Base-by-base conservation (phyloP, 1,284 basidiomycete species). In the Ustanciosporium gigantosporum region DNA sequence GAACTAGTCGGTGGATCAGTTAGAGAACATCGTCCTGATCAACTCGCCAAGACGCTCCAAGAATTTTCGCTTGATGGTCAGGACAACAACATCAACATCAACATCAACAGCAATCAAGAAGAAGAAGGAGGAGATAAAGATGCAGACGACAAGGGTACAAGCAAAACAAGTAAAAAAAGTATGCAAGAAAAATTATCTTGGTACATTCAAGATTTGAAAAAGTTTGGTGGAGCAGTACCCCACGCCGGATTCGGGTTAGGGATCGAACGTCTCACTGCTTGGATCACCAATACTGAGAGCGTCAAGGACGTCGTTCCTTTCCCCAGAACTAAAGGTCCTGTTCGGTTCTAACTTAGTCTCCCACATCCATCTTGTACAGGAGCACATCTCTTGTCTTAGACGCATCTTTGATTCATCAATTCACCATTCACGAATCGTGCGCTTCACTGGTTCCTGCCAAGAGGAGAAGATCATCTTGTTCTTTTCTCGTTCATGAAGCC, bases 1-100 rank as follows among this genome's bases (percentile, higher is more conserved):
- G 94, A 99, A 79, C 83, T 99, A 24, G 89, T 86, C 0, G 94
- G 94, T 4, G 94, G 94, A 1, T 92, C 89, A 19, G 80, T 97
- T 22, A 84, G 94, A 50, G 93, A 97, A 77, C 90, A 95, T 70
- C 83, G 90, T 19, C 68, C 82, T n/a, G 81, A 82, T 4, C 14
- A 43, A 5, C 48, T 77, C 9, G 14, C 17, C 0, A 36, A 35
- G 21, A 67, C 56, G 7, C 42, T 72, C 31, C 6, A 22, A 1
- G 41, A 56, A 20, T 17, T 49, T 2, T 59, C n/a, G n/a, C n/a
- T n/a, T n/a, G n/a, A n/a, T n/a, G n/a, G n/a, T n/a, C n/a, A n/a
- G n/a, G n/a, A n/a, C n/a, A n/a, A n/a, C n/a, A n/a, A n/a, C n/a
- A n/a, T n/a, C n/a, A n/a, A n/a, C n/a, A n/a, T n/a, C n/a, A n/a